Base-by-base conservation (phyloP, 2,329 filamentous ascomycete genomes). In the Fusarium anthophilum region DNA sequence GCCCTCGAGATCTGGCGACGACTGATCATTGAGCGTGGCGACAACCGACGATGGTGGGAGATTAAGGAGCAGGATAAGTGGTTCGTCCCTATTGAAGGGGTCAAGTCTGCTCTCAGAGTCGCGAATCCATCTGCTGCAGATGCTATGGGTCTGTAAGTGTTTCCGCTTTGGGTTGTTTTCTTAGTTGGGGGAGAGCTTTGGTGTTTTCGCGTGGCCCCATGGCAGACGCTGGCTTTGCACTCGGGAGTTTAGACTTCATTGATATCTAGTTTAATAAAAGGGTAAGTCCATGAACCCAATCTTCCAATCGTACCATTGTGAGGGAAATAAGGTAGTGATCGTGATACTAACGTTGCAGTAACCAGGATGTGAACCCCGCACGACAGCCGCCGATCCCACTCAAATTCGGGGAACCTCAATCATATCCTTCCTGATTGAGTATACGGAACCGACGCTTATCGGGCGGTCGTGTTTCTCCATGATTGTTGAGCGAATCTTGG, bases 361-460 rank as follows among this genome's bases (percentile, higher is more conserved):
- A 24, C 56, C 43, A 38, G 56, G 56, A 51, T 54, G 13, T 20
- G 24, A 44, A 44, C 58, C 58, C 58, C 58, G 50, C 58, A 62
- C 58, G 26, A 28, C 20, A 41, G 20, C 18, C 58, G 59, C 30
- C 35, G 51, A 63, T 63, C 51, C 41, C 51, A 45, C 30, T 57
- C 24, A 51, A 51, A 44, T 9, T 39, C 15, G 38, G 62, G 30
- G 45, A 61, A 51, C 45, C 32, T 45, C 28, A 56, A 62, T 30
- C 39, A 37, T 44, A 32, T 47, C 45, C 39, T 65, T 65, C 62
- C 62, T 62, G 39, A 65, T 62, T 48, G n/a, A 65, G 62, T 53
- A 65, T 51, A 39, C 13, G 26, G 45, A 30, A 38, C 37, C 35
- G 57, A 53, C 30, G 38, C 56, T 65, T 65, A 65, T 65, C 62